Evolutionary conservation across 2,329 filamentous ascomycete species (phyloP), one percentile per base, ranked within the genome.

Genomic region (Neonectria ditissima): DNA sequence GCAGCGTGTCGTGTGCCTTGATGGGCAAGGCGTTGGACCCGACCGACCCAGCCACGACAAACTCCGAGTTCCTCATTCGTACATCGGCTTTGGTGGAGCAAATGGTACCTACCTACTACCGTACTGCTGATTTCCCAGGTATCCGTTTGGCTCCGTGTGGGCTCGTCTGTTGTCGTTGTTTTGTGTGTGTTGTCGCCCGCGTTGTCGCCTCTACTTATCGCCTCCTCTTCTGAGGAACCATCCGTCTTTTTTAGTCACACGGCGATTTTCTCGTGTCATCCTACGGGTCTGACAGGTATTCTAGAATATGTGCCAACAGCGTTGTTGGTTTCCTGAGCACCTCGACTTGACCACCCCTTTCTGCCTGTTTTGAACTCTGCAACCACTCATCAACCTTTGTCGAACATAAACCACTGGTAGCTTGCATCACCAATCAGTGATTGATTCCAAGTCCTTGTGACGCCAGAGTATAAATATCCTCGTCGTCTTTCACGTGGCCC

Each of bases 21-120:
- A 65, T 55, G 10, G 51, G 59, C 62, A 56, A 44, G 37, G 34
- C 53, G 37, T 28, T 51, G 28, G 43, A 16, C 51, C 28, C 28
- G 28, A 9, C 44, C 24, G 59, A 63, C 58, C 52, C 59, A 60
- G 48, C 43, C 57, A 66, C 65, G 66, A 69, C 70, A 72, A 69
- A 71, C 66, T n/a, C 34, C 43, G 53, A 28, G 44, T 37, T 41
- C 55, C 43, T 28, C 30, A 69, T 72, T 73, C 65, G 70, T 51
- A 41, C 68, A 30, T 37, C 37, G 48, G 13, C 22, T 32, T 20
- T 20, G 37, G 55, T 57, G 55, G 44, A 50, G 55, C 22, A 47
- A 14, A 55, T 48, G 59, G 60, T 44, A 52, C 34, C 16, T 47
- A 5, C 28, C 6, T 30, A 9, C 6, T 30, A n/a, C 28, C 28